These are phyloP conservation scores for Hyaloperonospora arabidopsidis DNA, from an alignment of 352 stramenopile genomes.

Conservation along the genomic window DNA sequence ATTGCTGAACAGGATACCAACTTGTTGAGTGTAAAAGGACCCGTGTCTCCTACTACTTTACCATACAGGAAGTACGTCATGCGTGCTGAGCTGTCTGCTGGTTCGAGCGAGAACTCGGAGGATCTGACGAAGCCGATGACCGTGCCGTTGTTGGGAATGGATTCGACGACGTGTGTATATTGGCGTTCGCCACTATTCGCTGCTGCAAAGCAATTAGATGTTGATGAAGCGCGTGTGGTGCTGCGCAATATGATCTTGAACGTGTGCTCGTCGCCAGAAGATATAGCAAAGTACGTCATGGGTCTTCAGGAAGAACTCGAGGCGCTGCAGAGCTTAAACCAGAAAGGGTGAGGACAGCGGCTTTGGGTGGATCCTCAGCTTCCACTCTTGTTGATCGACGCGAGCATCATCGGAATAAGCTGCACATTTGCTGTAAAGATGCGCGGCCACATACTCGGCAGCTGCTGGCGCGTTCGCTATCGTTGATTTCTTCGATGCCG, in stretches of 20 bases:
- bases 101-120: constrained; percentile 7
- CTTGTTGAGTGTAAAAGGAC: constrained; percentile 21
- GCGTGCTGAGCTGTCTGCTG: constrained; percentile 26
- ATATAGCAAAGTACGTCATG: constrained; percentile 50
- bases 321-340: constrained; percentile 30
- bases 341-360: background rate
- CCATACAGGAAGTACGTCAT: constrained; percentile 40
- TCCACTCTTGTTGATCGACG: no score
- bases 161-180: constrained; percentile 14
- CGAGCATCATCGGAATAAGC: no score
- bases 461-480: no score
- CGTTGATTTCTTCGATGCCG: no score
- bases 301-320: constrained; percentile 48
- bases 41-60: constrained; percentile 38
- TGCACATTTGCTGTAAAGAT: no score
- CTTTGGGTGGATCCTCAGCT: no score
- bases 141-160: constrained; percentile 10
- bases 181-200: constrained; percentile 28
- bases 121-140: constrained; percentile 12
- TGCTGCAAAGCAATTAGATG: constrained; percentile 20
- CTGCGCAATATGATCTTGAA: constrained; percentile 50
- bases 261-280: constrained; percentile 39
- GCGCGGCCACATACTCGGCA: no score
- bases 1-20: constrained; percentile 10
- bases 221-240: constrained; percentile 30